phyloP scores from a whole-genome alignment of 371 early-diverging fungal genomes.

The Fennellomyces sp. region DNA sequence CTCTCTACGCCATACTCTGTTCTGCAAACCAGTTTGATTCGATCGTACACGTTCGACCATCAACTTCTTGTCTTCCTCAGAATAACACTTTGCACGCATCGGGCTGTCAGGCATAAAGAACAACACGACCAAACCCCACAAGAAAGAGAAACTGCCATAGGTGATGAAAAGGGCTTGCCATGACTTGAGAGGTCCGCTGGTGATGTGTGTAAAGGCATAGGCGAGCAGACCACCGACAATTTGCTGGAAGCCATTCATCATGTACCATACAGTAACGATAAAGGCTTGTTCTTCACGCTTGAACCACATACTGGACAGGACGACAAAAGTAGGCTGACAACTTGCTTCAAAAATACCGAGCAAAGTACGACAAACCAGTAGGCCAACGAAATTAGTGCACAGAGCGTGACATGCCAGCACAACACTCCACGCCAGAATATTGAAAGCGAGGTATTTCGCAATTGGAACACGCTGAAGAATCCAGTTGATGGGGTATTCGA shows the following conservation, averaged over 20 bases:
- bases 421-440: slow-evolving; percentile 21
- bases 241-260: slow-evolving; percentile 33
- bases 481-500: slow-evolving; percentile 31
- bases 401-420: slow-evolving; percentile 20
- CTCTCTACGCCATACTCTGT: slow-evolving; percentile 19
- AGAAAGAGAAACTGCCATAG: slow-evolving; percentile 19
- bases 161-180: slow-evolving; percentile 31
- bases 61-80: slow-evolving; percentile 29
- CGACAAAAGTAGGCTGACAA: slow-evolving; percentile 23
- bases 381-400: slow-evolving; percentile 22
- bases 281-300: slow-evolving; percentile 70
- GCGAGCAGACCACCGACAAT: slow-evolving; percentile 29
- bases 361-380: slow-evolving; percentile 20
- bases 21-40: slow-evolving; percentile 28
- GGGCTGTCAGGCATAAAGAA: slow-evolving; percentile 25
- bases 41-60: slow-evolving; percentile 26
- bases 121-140: slow-evolving; percentile 22
- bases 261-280: slow-evolving; percentile 64
- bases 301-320: slow-evolving; percentile 43
- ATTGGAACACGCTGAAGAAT: slow-evolving; percentile 24
- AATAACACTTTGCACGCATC: slow-evolving; percentile 29
- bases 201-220: slow-evolving; percentile 29
- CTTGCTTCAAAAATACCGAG: slow-evolving; percentile 31
- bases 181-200: slow-evolving; percentile 19
- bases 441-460: slow-evolving; percentile 25